These are phyloP conservation scores for Clonostachys rhizophaga DNA, from an alignment of 2,329 filamentous ascomycete species.

Conservation along the genomic window DNA sequence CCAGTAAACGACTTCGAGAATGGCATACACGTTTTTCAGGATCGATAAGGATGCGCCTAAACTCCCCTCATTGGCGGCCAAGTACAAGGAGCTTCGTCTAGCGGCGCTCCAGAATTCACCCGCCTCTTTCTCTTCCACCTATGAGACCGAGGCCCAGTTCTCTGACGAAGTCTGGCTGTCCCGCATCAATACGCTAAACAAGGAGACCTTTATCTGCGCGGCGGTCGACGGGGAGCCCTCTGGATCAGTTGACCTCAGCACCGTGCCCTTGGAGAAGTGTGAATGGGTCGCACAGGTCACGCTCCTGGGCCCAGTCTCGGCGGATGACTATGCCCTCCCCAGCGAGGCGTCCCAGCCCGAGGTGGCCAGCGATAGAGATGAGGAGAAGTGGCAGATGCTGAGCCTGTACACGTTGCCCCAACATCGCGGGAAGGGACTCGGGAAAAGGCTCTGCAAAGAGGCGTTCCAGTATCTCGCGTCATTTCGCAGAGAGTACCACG, in stretches of 20 bases:
- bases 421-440: constrained; percentile 6
- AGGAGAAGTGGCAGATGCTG: constrained; percentile 8
- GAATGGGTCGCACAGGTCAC: constrained; percentile 6
- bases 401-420: constrained; percentile 6
- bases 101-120: not conserved
- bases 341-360: constrained; percentile 1
- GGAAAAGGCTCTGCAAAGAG: constrained; percentile 3
- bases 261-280: not conserved
- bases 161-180: not conserved
- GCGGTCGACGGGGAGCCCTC: not conserved
- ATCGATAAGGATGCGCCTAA: not conserved
- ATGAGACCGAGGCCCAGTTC: not conserved
- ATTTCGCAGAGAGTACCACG: not conserved
- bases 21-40: not conserved
- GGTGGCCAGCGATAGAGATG: not conserved
- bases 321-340: not conserved
- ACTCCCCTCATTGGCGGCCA: not conserved
- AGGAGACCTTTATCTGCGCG: constrained; percentile 4
- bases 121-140: not conserved
- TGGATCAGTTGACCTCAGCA: not conserved
- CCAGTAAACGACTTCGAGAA: not conserved
- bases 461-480: constrained; percentile 5
- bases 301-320: constrained; percentile 2
- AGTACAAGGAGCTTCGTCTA: constrained; percentile 1
- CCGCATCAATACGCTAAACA: not conserved